phyloP scores from a whole-genome alignment of 2,329 filamentous ascomycete genomes.

The Pestalotiopsis sp. region DNA sequence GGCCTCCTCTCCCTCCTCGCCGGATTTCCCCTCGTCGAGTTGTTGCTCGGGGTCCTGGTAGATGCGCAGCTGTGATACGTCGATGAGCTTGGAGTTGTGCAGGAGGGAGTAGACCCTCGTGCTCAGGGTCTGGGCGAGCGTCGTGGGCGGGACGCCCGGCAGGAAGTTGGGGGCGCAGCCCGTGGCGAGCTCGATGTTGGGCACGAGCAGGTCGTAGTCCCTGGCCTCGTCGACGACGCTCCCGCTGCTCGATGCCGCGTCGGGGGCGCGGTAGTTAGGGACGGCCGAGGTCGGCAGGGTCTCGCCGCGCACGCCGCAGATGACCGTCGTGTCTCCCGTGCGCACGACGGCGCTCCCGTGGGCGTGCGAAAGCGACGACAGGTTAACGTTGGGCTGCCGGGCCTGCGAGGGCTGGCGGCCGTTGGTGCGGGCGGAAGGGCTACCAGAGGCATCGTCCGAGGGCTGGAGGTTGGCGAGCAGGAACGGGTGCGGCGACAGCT shows the following conservation, averaged over 20 bases:
- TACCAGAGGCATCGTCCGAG: constrained; percentile 38
- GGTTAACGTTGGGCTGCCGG: constrained; percentile 76
- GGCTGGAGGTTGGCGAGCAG: constrained; percentile 85
- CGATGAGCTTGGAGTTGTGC: constrained; percentile 69
- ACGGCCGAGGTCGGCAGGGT: constrained; percentile 77
- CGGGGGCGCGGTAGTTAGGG: constrained; percentile 61
- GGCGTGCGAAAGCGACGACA: constrained; percentile 82
- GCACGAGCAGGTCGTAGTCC: constrained; percentile 78
- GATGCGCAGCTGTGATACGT: constrained; percentile 72
- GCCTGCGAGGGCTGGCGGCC: constrained; percentile 72
- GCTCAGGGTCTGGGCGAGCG: constrained; percentile 81
- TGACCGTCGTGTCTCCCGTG: constrained; percentile 88
- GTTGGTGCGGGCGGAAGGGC: constrained; percentile 74
- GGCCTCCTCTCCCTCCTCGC: constrained; percentile 25
- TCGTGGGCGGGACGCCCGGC: constrained; percentile 79
- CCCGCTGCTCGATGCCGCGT: constrained; percentile 33
- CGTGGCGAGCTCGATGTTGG: constrained; percentile 90
- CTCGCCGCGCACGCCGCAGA: constrained; percentile 89
- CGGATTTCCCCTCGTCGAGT: constrained; percentile 31
- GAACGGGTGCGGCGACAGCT: constrained; percentile 86
- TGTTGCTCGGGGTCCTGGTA: constrained; percentile 39
- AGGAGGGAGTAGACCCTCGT: constrained; percentile 78
- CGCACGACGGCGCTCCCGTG: constrained; percentile 89
- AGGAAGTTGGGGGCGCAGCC: constrained; percentile 86
- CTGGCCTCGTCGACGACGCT: constrained; percentile 49